Base-by-base conservation (phyloP, 768 basidiomycete genomes). In the Russula ochroleuca region DNA sequence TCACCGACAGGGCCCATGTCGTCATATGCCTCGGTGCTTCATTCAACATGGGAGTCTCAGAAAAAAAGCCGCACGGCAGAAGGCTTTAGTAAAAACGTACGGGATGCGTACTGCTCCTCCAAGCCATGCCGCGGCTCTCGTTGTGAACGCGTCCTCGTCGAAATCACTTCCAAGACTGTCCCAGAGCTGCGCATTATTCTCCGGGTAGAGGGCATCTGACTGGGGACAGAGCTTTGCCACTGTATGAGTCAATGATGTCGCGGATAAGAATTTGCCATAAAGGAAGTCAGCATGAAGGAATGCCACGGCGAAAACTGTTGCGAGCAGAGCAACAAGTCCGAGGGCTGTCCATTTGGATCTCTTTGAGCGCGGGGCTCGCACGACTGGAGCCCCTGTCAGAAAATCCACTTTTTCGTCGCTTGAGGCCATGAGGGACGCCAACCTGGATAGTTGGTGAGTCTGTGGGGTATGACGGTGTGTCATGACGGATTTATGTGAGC, bases 1-100 rank as follows among this genome's bases (percentile, higher is more conserved):
- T 73, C 73, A 19, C 80, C 83, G 3, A 83, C 73, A 0, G 78
- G 77, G 0, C 69, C 75, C 80, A 81, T 81, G 58, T 74, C 68
- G 65, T 85, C 83, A 68, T 75, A 82, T 1, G 78, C 78, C 35
- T 35, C 35, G 1, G 35, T 35, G 35, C 35, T 35, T 8, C 10
- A 10, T 35, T 8, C 35, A 35, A 10, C 35, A 8, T 35, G 35
- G 35, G 7, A 35, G 35, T 35, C 35, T 35, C 35, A 35, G 35
- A 7, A 35, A 8, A 35, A 35, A 35, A 1, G 35, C 35, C 10
- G 35, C 35, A 35, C 35, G 7, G 10, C 8, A 35, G 35, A 35
- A 35, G 35, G 35, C 35, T 3, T 35, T 10, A 8, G 10, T 35
- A 35, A 8, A 35, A 35, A 35, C 35, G 35, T 35, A 35, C 35